Conservation (phyloP, 371 early-diverging fungal species). For the Parasitella parasitica region DNA sequence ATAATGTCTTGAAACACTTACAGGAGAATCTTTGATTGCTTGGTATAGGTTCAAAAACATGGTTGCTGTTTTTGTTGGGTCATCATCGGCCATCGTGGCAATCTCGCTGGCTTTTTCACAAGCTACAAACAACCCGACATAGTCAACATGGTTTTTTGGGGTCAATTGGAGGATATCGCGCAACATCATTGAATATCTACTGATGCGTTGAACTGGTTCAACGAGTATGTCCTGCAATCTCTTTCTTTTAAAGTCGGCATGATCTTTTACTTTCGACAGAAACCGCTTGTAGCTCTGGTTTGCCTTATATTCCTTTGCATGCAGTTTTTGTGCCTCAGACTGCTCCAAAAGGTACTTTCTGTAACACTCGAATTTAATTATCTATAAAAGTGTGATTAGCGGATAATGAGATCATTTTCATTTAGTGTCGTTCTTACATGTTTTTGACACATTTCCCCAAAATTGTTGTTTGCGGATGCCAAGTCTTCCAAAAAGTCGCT, state of each 20-base stretch:
- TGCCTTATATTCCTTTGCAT: conserved; percentile 34
- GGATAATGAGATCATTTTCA: not conserved
- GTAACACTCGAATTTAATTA: conserved; percentile 45
- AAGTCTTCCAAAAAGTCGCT: conserved; percentile 34
- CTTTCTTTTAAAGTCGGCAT: conserved; percentile 33
- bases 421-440: conserved; percentile 34
- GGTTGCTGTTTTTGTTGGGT: conserved; percentile 41
- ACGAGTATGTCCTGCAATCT: conserved; percentile 38
- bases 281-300: conserved; percentile 39
- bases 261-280: conserved; percentile 28
- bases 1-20: conserved; percentile 3
- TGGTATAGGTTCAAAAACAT: conserved; percentile 29
- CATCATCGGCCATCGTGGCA: conserved; percentile 47
- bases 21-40: conserved; percentile 34
- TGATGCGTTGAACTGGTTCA: conserved; percentile 48
- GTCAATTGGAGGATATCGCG: conserved; percentile 40
- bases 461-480: conserved; percentile 1
- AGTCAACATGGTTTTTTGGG: conserved; percentile 35
- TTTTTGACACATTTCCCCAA: conserved; percentile 42
- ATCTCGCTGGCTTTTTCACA: conserved; percentile 35
- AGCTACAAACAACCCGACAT: conserved; percentile 28
- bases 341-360: conserved; percentile 42
- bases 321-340: conserved; percentile 34
- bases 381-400: conserved; percentile 14
- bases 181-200: conserved; percentile 49